Percentiles rank a stretch among this genome's conserved stretches.
These are phyloP conservation scores for Akanthomyces lecanii DNA, from an alignment of 2,329 filamentous ascomycete species.

Conservation along the genomic window DNA sequence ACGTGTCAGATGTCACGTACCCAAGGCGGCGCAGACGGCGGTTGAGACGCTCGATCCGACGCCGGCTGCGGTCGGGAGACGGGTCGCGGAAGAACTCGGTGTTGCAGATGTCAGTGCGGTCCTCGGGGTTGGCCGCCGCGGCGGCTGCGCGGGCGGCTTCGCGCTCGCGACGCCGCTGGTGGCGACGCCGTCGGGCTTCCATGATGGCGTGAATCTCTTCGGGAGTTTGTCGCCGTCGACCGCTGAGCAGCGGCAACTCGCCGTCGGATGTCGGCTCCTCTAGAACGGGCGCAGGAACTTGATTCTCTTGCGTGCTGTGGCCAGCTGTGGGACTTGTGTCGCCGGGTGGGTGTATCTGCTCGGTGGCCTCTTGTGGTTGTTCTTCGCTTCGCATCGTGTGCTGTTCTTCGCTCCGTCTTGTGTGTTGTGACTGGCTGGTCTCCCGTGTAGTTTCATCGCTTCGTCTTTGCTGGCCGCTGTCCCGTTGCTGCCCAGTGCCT, in stretches of 20 bases:
- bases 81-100: background rate
- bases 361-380: background rate
- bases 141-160: background rate
- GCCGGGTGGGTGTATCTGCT: background rate
- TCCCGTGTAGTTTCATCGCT: background rate
- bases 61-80: background rate
- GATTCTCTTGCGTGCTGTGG: too few relatives aligned
- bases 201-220: background rate
- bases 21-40: constrained; percentile 8
- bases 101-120: background rate
- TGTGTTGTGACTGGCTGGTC: background rate
- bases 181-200: background rate
- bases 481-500: background rate
- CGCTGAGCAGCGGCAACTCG: background rate
- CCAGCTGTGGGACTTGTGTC: background rate
- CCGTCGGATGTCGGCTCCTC: background rate
- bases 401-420: background rate
- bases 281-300: background rate
- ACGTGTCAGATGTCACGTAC: background rate
- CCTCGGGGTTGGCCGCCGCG: background rate
- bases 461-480: background rate
- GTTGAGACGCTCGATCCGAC: constrained; percentile 5
- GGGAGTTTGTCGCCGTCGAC: background rate
- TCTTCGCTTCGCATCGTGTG: background rate
- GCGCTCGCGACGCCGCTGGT: background rate